These are phyloP conservation scores for Leucogyrophana mollusca DNA, from an alignment of 768 basidiomycete species.

Conservation along the genomic window DNA sequence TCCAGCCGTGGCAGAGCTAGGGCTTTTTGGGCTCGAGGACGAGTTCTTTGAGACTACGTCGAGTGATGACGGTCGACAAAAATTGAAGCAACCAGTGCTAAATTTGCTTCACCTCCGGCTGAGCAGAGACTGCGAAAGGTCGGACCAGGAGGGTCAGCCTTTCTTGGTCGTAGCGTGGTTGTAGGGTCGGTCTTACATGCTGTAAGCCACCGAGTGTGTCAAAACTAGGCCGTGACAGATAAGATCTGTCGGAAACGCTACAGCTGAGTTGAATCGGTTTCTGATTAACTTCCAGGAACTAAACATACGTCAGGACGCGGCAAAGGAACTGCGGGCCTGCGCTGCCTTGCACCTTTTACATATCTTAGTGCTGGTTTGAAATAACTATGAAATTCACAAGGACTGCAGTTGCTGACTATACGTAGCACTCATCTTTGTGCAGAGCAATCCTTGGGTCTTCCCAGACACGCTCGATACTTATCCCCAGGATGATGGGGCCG, in stretches of 20 bases:
- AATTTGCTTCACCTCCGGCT: background rate
- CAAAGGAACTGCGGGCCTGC: background rate
- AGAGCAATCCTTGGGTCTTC: no score
- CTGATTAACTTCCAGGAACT: conserved; percentile 10
- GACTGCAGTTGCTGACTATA: background rate
- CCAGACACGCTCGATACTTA: no score
- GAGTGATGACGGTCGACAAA: background rate
- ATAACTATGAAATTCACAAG: conserved; percentile 1
- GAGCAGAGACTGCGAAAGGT: background rate
- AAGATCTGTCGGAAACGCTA: conserved; percentile 10
- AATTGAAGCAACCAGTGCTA: background rate
- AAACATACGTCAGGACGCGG: conserved; percentile 3
- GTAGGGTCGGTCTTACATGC: conserved; percentile 4
- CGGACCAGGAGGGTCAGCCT: no score
- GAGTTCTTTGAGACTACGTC: background rate
- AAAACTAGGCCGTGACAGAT: conserved; percentile 7
- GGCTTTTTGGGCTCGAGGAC: background rate
- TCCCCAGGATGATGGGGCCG: conserved; percentile 9
- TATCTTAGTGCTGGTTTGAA: background rate
- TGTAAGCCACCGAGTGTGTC: conserved; percentile 5
- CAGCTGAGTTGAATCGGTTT: conserved; percentile 10
- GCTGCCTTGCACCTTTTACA: background rate
- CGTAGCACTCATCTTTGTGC: no score
- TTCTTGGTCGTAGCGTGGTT: background rate
- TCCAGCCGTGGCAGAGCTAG: conserved; percentile 1